phyloP scores from a whole-genome alignment of 108 stramenopile species.

The Nitzschia palea region DNA sequence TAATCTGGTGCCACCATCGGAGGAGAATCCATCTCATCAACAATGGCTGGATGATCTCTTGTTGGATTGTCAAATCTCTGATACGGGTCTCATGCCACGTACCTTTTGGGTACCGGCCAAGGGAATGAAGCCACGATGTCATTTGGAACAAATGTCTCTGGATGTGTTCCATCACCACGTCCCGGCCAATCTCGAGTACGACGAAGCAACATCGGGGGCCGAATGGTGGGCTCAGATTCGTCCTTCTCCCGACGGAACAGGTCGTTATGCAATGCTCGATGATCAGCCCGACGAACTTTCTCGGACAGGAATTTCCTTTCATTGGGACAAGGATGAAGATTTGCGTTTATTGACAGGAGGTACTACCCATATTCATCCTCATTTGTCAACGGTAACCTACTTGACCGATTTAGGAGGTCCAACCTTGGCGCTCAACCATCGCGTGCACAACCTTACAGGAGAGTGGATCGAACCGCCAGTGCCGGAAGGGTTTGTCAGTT shows the following conservation, averaged over 20 bases:
- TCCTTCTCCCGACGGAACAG: slow-evolving; percentile 53
- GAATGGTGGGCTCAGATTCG: slow-evolving; percentile 89
- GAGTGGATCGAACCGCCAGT: slow-evolving; percentile 38
- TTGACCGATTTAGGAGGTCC: slow-evolving; percentile 71
- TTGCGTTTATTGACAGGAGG: slow-evolving; percentile 69
- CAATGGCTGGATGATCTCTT: slow-evolving; percentile 58
- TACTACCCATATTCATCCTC: slow-evolving; percentile 72
- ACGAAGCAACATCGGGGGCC: slow-evolving; percentile 51
- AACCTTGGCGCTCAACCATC: slow-evolving; percentile 56
- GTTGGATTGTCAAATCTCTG: slow-evolving; percentile 80
- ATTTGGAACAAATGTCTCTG: slow-evolving; percentile 65
- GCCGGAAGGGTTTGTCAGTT: slow-evolving; percentile 51
- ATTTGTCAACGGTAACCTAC: slow-evolving; percentile 83
- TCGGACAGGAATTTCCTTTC: slow-evolving; percentile 72
- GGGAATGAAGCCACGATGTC: slow-evolving; percentile 53
- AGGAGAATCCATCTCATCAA: background rate
- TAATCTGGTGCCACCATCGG: slow-evolving; percentile 10
- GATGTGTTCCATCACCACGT: slow-evolving; percentile 78
- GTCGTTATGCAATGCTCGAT: slow-evolving; percentile 44
- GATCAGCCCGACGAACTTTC: slow-evolving; percentile 27
- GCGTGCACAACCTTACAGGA: slow-evolving; percentile 60
- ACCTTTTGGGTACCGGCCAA: slow-evolving; percentile 74
- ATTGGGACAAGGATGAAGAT: slow-evolving; percentile 90
- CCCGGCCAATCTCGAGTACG: slow-evolving; percentile 12
- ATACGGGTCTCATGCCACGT: slow-evolving; percentile 69